phyloP scores from a whole-genome alignment of 305 asterid genomes.

The Withania somnifera region DNA sequence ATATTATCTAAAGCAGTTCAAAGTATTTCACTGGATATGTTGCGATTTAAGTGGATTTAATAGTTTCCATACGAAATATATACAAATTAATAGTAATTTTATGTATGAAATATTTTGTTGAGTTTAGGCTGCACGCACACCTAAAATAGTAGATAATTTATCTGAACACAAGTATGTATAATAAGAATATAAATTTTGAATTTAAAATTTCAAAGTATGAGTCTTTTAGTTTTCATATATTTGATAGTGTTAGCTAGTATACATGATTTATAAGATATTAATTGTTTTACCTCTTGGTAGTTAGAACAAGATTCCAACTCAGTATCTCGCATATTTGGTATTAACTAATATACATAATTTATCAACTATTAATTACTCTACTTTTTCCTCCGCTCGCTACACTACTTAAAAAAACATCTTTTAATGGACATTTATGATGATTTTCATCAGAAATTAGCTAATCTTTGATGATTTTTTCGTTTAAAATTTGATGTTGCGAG shows the following conservation, averaged over 20 bases:
- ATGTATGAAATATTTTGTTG: background rate
- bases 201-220: background rate
- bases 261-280: too few species aligned
- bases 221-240: background rate
- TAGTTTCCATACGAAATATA: background rate
- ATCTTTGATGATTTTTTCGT: background rate
- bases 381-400: background rate
- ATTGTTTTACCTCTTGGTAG: too few species aligned
- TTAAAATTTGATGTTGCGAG: too few species aligned
- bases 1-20: background rate
- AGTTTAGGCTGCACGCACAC: background rate
- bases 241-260: too few species aligned
- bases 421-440: background rate
- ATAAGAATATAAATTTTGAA: too few species aligned
- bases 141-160: too few species aligned
- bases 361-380: background rate
- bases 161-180: too few species aligned
- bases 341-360: too few species aligned
- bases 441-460: background rate
- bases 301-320: too few species aligned
- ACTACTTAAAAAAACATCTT: background rate
- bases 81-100: background rate
- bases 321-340: too few species aligned
- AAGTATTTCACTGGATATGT: background rate
- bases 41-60: background rate